Base-by-base conservation (phyloP, 2,329 filamentous ascomycete genomes). In the Aspergillus eucalypticola region DNA sequence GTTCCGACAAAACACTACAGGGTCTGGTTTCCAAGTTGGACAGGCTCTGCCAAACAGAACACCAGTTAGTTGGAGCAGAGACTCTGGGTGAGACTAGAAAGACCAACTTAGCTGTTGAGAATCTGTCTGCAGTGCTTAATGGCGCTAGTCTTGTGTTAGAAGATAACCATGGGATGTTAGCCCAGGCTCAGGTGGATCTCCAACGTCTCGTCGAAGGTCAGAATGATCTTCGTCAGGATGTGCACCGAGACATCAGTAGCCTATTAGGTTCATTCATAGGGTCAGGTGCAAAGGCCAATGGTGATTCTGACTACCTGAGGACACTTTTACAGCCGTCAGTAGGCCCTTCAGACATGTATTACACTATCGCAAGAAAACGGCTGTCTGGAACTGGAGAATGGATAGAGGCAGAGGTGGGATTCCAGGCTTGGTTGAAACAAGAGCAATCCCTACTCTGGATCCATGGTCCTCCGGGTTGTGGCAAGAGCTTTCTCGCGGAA, bases 401-500 rank as follows among this genome's bases (percentile, higher is more conserved):
- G 81, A 69, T 83, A 8, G 67, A 78, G 2, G 57, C 71, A 1
- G 80, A 83, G 58, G 67, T 73, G 0, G 67, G 73, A 0, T 69
- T 82, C 19, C 69, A 73, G 8, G 64, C 69, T 0, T 83, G 81
- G 80, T 35, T 80, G 0, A 60, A 67, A 3, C 71, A 70, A 7
- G 71, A 79, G 3, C 75, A 70, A 2, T 76, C 74, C 3, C 74
- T 81, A 27, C 67, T 83, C 2, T 83, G 78, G 74, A 70, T 83
- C 15, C 66, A 69, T 39, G 81, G 81, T 6, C 80, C 75, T 53
- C 75, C 80, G 49, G 79, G 79, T 69, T 71, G 77, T 1, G 81
- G 81, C 21, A 83, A 83, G 64, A 81, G 78, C 0, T 82, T 76
- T 58, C 62, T 83, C 1, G 75, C 78, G 2, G 74, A 79, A 0